phyloP scores from a whole-genome alignment of 192 early-diverging fungal genomes.

The Kickxella alabastrina region DNA sequence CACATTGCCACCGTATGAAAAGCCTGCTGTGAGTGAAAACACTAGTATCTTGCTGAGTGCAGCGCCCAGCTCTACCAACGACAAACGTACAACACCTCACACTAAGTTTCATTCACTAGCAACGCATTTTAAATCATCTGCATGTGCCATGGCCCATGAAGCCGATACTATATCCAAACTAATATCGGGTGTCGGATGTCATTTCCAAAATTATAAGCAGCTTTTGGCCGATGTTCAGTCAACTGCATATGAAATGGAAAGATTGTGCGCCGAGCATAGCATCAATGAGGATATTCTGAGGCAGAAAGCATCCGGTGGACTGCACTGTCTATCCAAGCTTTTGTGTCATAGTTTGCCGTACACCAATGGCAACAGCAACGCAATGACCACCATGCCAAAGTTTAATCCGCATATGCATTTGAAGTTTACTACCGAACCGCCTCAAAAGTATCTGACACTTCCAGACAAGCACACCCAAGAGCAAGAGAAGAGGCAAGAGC shows the following conservation, averaged over 20 bases:
- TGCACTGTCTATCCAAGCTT: too few relatives aligned
- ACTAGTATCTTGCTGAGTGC: too few relatives aligned
- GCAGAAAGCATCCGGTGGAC: too few relatives aligned
- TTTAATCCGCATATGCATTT: too few relatives aligned
- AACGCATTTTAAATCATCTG: neutral
- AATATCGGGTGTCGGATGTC: conserved; percentile 9
- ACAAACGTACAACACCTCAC: neutral
- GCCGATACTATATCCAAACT: conserved; percentile 14
- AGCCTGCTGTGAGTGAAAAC: neutral
- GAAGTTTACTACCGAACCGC: too few relatives aligned
- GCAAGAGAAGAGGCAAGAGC: too few relatives aligned
- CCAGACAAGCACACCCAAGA: too few relatives aligned
- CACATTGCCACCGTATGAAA: neutral
- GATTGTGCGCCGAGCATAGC: neutral
- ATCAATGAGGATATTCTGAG: too few relatives aligned
- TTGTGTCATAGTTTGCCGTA: too few relatives aligned
- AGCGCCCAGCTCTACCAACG: neutral
- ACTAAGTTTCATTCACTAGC: neutral
- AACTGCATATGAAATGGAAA: conserved; percentile 1
- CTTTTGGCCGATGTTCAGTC: conserved; percentile 10
- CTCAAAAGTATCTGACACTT: too few relatives aligned
- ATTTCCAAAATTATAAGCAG: conserved; percentile 22
- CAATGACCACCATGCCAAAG: too few relatives aligned
- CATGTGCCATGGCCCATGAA: conserved; percentile 11
- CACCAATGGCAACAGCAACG: too few relatives aligned